Evolutionary conservation across 352 stramenopile species (phyloP).

Genomic region (Phytophthora cactorum): DNA sequence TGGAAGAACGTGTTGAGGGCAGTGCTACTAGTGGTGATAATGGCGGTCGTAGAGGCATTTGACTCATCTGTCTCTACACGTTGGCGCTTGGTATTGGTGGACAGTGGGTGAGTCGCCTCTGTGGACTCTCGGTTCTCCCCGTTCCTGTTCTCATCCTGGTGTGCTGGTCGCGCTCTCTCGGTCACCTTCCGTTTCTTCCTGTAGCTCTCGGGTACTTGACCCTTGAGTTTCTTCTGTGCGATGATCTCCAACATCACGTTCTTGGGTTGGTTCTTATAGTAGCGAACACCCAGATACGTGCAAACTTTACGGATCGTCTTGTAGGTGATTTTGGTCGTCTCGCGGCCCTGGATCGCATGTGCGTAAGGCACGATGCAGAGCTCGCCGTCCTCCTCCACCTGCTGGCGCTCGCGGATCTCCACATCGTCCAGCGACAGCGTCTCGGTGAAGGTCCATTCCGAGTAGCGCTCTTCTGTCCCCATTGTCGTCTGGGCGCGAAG

Average conservation of each 20-base stretch:
- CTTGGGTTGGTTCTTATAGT: slow-evolving; percentile 39
- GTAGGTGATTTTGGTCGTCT: slow-evolving; percentile 25
- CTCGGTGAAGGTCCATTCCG: slow-evolving; percentile 24
- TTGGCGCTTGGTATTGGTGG: slow-evolving; percentile 17
- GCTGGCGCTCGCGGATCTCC: slow-evolving; percentile 21
- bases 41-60: not conserved
- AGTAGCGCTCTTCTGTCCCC: slow-evolving; percentile 6
- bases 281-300: slow-evolving; percentile 26
- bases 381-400: slow-evolving; percentile 19
- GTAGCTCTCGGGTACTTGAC: slow-evolving; percentile 28
- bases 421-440: slow-evolving; percentile 29
- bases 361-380: slow-evolving; percentile 20
- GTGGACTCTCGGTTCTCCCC: not conserved
- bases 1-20: slow-evolving; percentile 9
- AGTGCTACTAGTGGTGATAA: not conserved
- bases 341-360: slow-evolving; percentile 26
- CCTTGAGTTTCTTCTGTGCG: slow-evolving; percentile 29
- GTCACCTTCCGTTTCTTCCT: not conserved
- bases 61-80: not conserved
- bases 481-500: not conserved
- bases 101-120: not conserved
- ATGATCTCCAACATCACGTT: slow-evolving; percentile 32
- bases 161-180: not conserved
- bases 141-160: slow-evolving; percentile 2
- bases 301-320: slow-evolving; percentile 23